These are phyloP conservation scores for Amanita muscaria DNA, from an alignment of 768 basidiomycete species.

Conservation along the genomic window DNA sequence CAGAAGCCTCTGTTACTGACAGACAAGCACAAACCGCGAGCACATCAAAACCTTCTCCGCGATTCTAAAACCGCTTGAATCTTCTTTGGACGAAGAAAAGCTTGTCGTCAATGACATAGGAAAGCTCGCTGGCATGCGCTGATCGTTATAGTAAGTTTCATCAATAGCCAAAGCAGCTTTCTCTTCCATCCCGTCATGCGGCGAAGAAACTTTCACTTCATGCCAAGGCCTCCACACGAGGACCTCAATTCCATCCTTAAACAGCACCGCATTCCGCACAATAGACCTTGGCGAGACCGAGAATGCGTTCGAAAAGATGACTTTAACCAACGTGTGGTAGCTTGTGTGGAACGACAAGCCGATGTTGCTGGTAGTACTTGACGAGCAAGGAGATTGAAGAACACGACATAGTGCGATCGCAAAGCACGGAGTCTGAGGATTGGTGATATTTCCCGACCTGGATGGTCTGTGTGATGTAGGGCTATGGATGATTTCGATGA, in stretches of 20 bases:
- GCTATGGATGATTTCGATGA: slow-evolving; percentile 1
- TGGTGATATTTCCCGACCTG: background rate
- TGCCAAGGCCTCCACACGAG: slow-evolving; percentile 4
- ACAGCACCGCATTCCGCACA: background rate
- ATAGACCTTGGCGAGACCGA: background rate
- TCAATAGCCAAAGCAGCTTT: background rate
- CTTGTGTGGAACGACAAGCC: background rate
- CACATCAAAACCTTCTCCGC: too few species aligned
- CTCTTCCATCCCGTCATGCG: too few species aligned
- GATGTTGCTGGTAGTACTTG: background rate
- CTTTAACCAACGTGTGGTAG: background rate
- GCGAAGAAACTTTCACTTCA: slow-evolving; percentile 3
- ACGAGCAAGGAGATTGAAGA: background rate
- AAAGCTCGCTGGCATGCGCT: slow-evolving; percentile 3
- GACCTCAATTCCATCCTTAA: background rate
- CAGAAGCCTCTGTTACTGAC: too few species aligned
- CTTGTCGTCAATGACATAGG: slow-evolving; percentile 4
- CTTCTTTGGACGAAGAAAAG: too few species aligned
- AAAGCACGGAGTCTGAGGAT: background rate
- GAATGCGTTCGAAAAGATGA: background rate
- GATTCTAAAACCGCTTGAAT: too few species aligned
- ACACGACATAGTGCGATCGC: slow-evolving; percentile 7
- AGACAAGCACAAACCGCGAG: too few species aligned
- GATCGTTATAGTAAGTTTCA: too few species aligned
- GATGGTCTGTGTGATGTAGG: background rate